Percentiles rank a stretch among this genome's conserved stretches.
Evolutionary conservation across 2,329 filamentous ascomycete species (phyloP).

Genomic region (Pezicula neosporulosa): DNA sequence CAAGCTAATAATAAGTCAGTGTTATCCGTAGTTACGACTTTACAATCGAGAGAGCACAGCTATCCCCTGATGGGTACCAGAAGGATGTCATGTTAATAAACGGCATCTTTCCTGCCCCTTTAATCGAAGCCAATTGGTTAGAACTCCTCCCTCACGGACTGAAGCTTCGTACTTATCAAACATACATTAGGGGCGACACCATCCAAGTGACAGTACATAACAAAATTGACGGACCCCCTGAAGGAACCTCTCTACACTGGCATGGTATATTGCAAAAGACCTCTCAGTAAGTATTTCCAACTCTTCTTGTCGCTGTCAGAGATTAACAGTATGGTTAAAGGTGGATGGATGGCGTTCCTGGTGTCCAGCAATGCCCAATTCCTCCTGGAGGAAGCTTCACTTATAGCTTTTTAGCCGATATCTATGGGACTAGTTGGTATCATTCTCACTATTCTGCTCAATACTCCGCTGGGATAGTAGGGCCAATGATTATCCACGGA

Average conservation of each 20-base stretch:
- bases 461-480: constrained; percentile 44
- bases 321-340: neutral
- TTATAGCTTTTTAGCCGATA: constrained; percentile 7
- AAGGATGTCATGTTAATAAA: constrained; percentile 52
- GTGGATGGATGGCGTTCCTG: constrained; percentile 41
- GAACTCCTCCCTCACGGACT: neutral
- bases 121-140: constrained; percentile 57
- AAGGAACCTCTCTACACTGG: constrained; percentile 35
- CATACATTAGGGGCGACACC: constrained; percentile 20
- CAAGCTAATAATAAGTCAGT: neutral
- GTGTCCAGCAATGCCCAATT: constrained; percentile 31
- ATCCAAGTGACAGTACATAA: constrained; percentile 66
- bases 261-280: constrained; percentile 41
- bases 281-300: constrained; percentile 1
- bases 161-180: neutral
- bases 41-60: constrained; percentile 13
- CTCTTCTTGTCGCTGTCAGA: too few species aligned
- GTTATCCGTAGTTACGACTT: constrained; percentile 24
- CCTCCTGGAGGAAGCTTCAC: constrained; percentile 17
- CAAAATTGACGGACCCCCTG: constrained; percentile 44
- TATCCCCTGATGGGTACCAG: constrained; percentile 31
- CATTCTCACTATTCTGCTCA: constrained; percentile 8
- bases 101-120: constrained; percentile 62
- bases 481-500: constrained; percentile 55
- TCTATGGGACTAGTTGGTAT: constrained; percentile 9